Evolutionary conservation across 345 rosid species (phyloP), one percentile per base, ranked within the genome.

Genomic region (Noccaea bulbosa): DNA sequence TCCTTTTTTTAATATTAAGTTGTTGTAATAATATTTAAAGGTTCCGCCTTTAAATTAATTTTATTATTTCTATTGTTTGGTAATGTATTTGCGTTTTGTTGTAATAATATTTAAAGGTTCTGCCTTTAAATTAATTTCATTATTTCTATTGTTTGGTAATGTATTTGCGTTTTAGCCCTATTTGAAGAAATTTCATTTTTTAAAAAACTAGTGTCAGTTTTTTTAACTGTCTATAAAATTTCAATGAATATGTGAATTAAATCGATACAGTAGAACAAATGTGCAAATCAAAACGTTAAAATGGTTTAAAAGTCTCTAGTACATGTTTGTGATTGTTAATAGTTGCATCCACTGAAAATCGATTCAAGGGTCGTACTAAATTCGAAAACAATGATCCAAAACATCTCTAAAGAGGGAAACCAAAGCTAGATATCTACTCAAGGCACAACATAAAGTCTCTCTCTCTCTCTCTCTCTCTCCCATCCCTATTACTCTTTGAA

Each of bases 401-500:
- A 38, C 45, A 57, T 15, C 62, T 17, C 4, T 17, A 56, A 16
- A 56, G 32, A 37, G 14, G 45, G 62, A 56, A 37, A 10, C 45
- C 14, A 56, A 55, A 37, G 62, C 44, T 56, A 37, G 45, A 16
- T 14, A 56, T 55, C 8, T 5, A 56, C 17, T 56, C 30, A 56
- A 56, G 62, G 9, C 62, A 9, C 30, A 5, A 37, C 62, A 56
- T 44, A 35, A 56, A 8, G 24, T 6, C 7, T 54, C 60, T 30
- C 59, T 33, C 22, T 20, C 22, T 20, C 2, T 20, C n/a, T n/a
- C 17, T 53, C 7, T 54, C 41, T 56, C 27, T 35, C 62, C 20
- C 17, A 41, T 15, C 44, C 11, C 35, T 16, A 11, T 35, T 74
- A 85, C 78, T 80, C 92, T 80, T 87, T 85, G 80, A 85, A 86